phyloP scores from a whole-genome alignment of 768 basidiomycete species.

The Leccinum sublutescens region DNA sequence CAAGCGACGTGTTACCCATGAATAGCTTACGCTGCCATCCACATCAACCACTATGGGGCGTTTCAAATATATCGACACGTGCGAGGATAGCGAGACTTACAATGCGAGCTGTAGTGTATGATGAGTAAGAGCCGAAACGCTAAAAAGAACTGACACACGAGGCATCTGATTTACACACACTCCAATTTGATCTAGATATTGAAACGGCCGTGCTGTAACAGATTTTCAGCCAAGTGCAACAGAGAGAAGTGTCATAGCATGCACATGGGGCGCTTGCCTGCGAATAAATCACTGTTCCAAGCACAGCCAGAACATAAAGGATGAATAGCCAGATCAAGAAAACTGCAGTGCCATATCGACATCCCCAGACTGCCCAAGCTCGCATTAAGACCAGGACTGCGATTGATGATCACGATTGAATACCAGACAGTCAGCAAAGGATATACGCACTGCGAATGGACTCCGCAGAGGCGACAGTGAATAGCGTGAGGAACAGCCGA shows the following conservation, averaged over 20 bases:
- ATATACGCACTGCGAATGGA: slow-evolving; percentile 5
- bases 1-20: not conserved
- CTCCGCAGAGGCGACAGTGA: slow-evolving; percentile 11
- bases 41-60: slow-evolving; percentile 10
- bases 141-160: not conserved
- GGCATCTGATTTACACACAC: not conserved
- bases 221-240: not conserved
- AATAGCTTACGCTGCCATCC: slow-evolving; percentile 7
- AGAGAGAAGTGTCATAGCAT: not conserved
- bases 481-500: slow-evolving; percentile 7
- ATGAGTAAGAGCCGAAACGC: not conserved
- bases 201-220: not conserved
- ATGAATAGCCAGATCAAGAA: slow-evolving; percentile 9
- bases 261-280: not conserved
- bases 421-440: not conserved
- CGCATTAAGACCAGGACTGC: slow-evolving; percentile 20
- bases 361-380: slow-evolving; percentile 22
- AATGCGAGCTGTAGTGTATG: not conserved
- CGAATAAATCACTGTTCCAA: slow-evolving; percentile 1
- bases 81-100: slow-evolving; percentile 2
- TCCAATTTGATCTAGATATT: not conserved
- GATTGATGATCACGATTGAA: not conserved
- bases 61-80: not conserved
- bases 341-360: slow-evolving; percentile 1
- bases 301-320: slow-evolving; percentile 2